Percentiles rank a stretch among this genome's conserved stretches.
These are phyloP conservation scores for Pleurotus tuber-regium DNA, from an alignment of 768 basidiomycete genomes.

Conservation along the genomic window DNA sequence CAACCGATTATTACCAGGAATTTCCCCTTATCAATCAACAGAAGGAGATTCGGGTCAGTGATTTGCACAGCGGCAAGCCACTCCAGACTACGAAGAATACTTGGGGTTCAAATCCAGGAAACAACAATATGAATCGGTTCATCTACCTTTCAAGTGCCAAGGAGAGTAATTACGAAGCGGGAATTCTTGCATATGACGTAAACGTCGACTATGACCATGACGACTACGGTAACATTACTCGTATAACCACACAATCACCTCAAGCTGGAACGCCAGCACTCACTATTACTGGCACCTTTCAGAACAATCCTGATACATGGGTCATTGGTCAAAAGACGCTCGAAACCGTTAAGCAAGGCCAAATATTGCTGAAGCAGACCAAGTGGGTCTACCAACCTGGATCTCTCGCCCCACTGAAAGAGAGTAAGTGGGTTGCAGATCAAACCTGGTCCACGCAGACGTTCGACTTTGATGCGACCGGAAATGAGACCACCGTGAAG, in stretches of 20 bases:
- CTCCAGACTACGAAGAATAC: not conserved
- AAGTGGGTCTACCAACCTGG: not conserved
- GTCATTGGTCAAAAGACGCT: conserved; percentile 12
- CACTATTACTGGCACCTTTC: conserved; percentile 5
- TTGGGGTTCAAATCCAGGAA: not conserved
- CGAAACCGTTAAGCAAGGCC: not conserved
- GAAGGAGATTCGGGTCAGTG: not conserved
- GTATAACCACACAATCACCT: conserved; percentile 5
- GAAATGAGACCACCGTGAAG: conserved; percentile 1
- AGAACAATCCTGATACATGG: conserved; percentile 7
- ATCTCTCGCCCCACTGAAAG: not conserved
- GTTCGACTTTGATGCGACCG: conserved; percentile 3
- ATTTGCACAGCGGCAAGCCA: not conserved
- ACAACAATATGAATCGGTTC: not conserved
- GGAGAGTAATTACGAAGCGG: conserved; percentile 2
- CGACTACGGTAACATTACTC: conserved; percentile 11
- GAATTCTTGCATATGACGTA: conserved; percentile 4
- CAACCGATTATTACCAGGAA: conserved; percentile 10
- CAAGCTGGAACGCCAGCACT: conserved; percentile 11
- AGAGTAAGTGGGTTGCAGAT: conserved; percentile 1
- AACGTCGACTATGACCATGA: conserved; percentile 13
- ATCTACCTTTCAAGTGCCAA: conserved; percentile 7
- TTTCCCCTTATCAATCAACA: conserved; percentile 12
- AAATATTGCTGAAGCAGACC: not conserved
- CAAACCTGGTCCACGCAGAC: not conserved